Conservation (phyloP, 352 stramenopile species). For the Saprolegnia diclina region DNA sequence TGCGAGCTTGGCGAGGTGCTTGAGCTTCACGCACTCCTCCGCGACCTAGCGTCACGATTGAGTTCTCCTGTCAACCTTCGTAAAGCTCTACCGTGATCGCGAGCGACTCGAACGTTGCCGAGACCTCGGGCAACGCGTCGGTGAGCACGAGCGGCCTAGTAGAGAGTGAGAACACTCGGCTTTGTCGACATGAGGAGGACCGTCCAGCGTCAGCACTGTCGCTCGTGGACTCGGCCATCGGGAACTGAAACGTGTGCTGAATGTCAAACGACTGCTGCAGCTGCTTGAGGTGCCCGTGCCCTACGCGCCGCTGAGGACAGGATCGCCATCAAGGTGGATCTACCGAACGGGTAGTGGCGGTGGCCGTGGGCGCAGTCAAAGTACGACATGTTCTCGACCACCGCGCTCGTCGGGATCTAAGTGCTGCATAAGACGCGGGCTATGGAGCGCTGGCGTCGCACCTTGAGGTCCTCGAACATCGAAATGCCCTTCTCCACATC, state of each 20-base stretch:
- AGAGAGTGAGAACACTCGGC: background rate
- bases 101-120: constrained; percentile 61
- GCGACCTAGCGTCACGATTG: constrained; percentile 43
- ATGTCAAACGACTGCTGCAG: constrained; percentile 74
- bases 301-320: constrained; percentile 30
- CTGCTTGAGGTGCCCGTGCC: constrained; percentile 63
- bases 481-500: constrained; percentile 98
- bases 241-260: constrained; percentile 81
- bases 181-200: constrained; percentile 32
- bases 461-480: constrained; percentile 97
- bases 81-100: constrained; percentile 59
- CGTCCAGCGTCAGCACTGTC: constrained; percentile 63
- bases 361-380: constrained; percentile 87
- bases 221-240: constrained; percentile 72
- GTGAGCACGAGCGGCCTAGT: constrained; percentile 74
- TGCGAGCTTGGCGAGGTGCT: constrained; percentile 56
- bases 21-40: constrained; percentile 71
- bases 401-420: constrained; percentile 91
- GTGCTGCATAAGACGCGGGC: no score
- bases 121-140: constrained; percentile 52
- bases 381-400: constrained; percentile 99
- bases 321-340: no score
- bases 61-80: no score
- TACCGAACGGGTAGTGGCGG: constrained; percentile 83
- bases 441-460: no score